phyloP scores from a whole-genome alignment of 495 filamentous ascomycete species.

The Rusavskia elegans region DNA sequence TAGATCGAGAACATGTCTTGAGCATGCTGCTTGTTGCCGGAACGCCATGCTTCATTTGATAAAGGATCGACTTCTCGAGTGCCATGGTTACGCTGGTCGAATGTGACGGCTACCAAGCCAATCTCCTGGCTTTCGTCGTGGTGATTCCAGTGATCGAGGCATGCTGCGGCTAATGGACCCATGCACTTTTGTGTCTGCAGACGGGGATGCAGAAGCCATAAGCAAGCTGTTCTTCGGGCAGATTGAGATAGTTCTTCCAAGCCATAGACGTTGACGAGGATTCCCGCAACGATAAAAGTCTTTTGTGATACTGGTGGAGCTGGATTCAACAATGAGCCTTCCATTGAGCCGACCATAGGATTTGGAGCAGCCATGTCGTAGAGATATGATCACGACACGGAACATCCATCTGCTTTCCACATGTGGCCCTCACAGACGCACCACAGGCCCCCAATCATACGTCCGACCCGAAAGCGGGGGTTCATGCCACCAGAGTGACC shows the following conservation, averaged over 20 bases:
- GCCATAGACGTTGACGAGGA: conserved; percentile 64
- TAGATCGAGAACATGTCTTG: conserved; percentile 70
- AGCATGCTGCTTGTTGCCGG: conserved; percentile 70
- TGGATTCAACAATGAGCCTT: conserved; percentile 11
- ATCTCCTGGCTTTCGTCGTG: conserved; percentile 10
- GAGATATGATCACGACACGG: too few species aligned
- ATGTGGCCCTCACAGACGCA: too few species aligned
- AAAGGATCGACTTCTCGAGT: conserved; percentile 39
- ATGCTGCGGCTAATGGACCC: conserved; percentile 37
- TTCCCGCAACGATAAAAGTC: conserved; percentile 54
- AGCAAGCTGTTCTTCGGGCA: conserved; percentile 39
- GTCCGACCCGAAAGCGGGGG: too few species aligned
- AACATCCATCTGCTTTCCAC: too few species aligned
- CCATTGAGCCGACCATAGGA: conserved; percentile 11
- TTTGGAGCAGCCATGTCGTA: conserved; percentile 11
- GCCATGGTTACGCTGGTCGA: conserved; percentile 88
- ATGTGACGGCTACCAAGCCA: conserved; percentile 63
- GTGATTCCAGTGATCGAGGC: conserved; percentile 44
- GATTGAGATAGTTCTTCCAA: conserved; percentile 48
- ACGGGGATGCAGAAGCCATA: conserved; percentile 81
- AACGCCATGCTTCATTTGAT: conserved; percentile 59
- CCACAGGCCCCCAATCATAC: too few species aligned
- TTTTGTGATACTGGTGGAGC: conserved; percentile 38
- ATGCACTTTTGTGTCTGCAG: conserved; percentile 53
- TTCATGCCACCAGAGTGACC: too few species aligned